Percentiles rank a stretch among this genome's conserved stretches.
phyloP scores from a whole-genome alignment of 2,329 filamentous ascomycete species.

The Aspergillus candidus region DNA sequence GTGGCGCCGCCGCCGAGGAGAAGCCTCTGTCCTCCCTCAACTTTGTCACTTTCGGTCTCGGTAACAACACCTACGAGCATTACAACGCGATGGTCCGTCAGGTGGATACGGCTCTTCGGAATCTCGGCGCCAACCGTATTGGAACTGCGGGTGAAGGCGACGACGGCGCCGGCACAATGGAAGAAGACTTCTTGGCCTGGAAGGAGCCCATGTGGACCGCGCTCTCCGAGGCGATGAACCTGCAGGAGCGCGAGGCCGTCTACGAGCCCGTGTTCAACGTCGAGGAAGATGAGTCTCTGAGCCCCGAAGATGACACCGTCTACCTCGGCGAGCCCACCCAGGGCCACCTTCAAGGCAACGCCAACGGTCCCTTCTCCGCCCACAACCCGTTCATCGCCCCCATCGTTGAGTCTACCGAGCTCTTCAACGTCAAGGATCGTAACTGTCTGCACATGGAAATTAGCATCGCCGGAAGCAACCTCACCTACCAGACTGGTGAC shows the following conservation, averaged over 20 bases:
- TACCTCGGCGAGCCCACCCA: slow-evolving; percentile 96
- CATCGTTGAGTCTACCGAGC: slow-evolving; percentile 80
- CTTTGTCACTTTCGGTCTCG: slow-evolving; percentile 91
- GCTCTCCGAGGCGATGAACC: slow-evolving; percentile 71
- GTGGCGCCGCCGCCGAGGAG: slow-evolving; percentile 56
- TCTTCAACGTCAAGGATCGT: slow-evolving; percentile 82
- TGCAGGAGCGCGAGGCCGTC: slow-evolving; percentile 91
- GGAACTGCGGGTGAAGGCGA: slow-evolving; percentile 90
- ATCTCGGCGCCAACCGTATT: slow-evolving; percentile 76
- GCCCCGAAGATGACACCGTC: slow-evolving; percentile 69
- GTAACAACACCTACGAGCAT: slow-evolving; percentile 99
- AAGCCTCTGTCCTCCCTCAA: slow-evolving; percentile 75
- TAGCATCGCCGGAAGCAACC: slow-evolving; percentile 79
- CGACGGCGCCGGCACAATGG: slow-evolving; percentile 97
- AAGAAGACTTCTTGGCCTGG: slow-evolving; percentile 98
- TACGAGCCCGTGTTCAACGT: slow-evolving; percentile 92
- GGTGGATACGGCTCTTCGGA: slow-evolving; percentile 72
- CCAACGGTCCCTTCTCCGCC: slow-evolving; percentile 87
- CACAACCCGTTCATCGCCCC: slow-evolving; percentile 97
- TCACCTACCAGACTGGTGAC: slow-evolving; percentile 92
- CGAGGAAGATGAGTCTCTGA: slow-evolving; percentile 66
- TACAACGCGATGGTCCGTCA: slow-evolving; percentile 98
- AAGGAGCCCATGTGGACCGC: slow-evolving; percentile 98
- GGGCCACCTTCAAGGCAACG: slow-evolving; percentile 78
- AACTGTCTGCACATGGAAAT: slow-evolving; percentile 98